These are phyloP conservation scores for Ustilago hordei DNA, from an alignment of 1,284 basidiomycete genomes.

Conservation along the genomic window DNA sequence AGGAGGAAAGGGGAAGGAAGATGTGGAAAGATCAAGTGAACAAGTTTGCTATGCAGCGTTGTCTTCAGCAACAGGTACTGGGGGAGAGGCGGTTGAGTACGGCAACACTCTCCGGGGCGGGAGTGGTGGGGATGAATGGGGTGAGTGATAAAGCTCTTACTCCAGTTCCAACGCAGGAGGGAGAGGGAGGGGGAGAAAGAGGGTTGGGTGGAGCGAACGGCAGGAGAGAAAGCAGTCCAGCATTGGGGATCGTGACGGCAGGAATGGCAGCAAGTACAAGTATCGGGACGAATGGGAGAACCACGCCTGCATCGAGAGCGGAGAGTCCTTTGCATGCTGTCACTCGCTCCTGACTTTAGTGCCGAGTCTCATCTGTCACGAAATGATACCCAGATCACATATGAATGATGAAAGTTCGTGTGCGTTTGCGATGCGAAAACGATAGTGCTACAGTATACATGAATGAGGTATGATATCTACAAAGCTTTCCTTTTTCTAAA, in stretches of 20 bases:
- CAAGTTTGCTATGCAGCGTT: slow-evolving; percentile 26
- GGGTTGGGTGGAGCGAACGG: not conserved
- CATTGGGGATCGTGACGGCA: not conserved
- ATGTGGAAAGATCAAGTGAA: slow-evolving; percentile 46
- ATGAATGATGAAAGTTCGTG: not conserved
- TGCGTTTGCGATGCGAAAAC: not conserved
- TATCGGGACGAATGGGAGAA: not conserved
- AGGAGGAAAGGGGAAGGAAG: slow-evolving; percentile 26
- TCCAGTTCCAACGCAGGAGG: slow-evolving; percentile 22
- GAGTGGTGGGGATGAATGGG: not conserved
- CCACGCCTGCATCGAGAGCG: slow-evolving; percentile 11
- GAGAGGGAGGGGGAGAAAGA: not conserved
- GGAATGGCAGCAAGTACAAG: not conserved
- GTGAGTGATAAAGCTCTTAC: slow-evolving; percentile 14
- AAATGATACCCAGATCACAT: not conserved
- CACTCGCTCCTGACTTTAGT: not conserved
- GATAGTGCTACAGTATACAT: slow-evolving; percentile 8
- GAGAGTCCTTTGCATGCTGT: slow-evolving; percentile 19
- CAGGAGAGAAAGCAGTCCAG: slow-evolving; percentile 19
- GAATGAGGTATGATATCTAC: not conserved
- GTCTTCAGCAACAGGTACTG: slow-evolving; percentile 20
- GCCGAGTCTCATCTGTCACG: not conserved
- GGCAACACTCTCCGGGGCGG: not conserved
- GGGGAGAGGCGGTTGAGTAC: slow-evolving; percentile 17
- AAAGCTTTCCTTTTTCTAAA: not conserved